Conservation (phyloP, 2,329 filamentous ascomycete genomes). For the Bipolaris cookei region DNA sequence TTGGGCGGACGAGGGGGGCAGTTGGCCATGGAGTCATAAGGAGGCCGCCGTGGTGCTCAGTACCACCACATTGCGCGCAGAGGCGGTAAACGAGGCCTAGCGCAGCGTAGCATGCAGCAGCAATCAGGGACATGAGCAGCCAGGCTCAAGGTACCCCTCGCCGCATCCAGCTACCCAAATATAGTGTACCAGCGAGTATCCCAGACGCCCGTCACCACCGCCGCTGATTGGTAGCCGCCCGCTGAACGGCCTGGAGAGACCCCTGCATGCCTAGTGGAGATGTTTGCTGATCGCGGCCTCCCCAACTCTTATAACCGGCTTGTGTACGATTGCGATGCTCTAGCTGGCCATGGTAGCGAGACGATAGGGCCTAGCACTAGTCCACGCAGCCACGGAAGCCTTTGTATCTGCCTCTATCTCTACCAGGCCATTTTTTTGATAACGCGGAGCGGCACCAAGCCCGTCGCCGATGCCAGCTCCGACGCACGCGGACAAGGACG, state of each 20-base stretch:
- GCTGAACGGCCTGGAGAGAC: conserved; percentile 34
- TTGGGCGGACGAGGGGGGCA: neutral
- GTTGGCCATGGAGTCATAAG: neutral
- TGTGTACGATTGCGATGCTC: conserved; percentile 11
- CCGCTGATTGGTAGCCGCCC: conserved; percentile 39
- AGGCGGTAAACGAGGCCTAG: conserved; percentile 24
- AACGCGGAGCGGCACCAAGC: conserved; percentile 21
- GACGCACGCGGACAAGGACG: neutral
- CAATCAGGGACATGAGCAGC: conserved; percentile 36
- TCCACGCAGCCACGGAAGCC: conserved; percentile 25
- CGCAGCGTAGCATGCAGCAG: conserved; percentile 34
- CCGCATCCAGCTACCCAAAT: conserved; percentile 37
- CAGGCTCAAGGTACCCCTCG: conserved; percentile 30
- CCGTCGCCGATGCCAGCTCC: conserved; percentile 12
- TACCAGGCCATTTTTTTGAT: conserved; percentile 19
- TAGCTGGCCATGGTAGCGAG: conserved; percentile 27
- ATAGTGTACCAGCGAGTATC: conserved; percentile 39
- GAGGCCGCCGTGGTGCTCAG: conserved; percentile 24
- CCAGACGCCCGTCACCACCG: conserved; percentile 27
- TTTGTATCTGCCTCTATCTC: conserved; percentile 5
- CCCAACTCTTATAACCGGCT: conserved; percentile 35
- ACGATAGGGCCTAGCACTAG: conserved; percentile 35
- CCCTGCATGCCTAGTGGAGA: conserved; percentile 45
- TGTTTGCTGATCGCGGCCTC: conserved; percentile 46
- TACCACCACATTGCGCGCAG: conserved; percentile 30